Conservation (phyloP, 2,329 filamentous ascomycete genomes). For the Alternaria incomplexa region DNA sequence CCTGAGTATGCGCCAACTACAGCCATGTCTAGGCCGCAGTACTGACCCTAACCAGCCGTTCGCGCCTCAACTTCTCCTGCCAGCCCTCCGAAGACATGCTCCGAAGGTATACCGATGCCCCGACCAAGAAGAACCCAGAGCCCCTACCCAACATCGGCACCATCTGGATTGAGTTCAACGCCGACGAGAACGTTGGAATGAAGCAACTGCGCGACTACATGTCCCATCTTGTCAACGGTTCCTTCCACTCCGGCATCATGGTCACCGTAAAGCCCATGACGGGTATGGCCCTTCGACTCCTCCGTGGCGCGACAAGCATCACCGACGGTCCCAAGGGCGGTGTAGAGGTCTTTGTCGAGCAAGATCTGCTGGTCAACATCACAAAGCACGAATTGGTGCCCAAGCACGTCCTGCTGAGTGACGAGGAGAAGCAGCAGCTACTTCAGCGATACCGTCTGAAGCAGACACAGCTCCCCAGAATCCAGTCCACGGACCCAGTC, state of each 20-base stretch:
- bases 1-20: conserved; percentile 67
- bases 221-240: conserved; percentile 76
- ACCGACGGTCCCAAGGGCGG: conserved; percentile 71
- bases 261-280: conserved; percentile 84
- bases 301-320: conserved; percentile 38
- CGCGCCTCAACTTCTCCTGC: conserved; percentile 85
- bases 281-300: conserved; percentile 66
- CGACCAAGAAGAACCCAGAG: conserved; percentile 71
- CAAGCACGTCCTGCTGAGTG: conserved; percentile 86
- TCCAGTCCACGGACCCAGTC: conserved; percentile 89
- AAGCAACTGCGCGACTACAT: conserved; percentile 92
- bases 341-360: conserved; percentile 94
- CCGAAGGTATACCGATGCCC: conserved; percentile 77
- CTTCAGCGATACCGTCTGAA: conserved; percentile 91
- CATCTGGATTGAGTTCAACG: conserved; percentile 92
- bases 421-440: conserved; percentile 85
- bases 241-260: conserved; percentile 90
- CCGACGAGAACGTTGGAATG: conserved; percentile 80
- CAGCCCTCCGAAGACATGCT: conserved; percentile 85
- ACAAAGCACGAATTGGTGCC: conserved; percentile 97
- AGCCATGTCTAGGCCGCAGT: conserved; percentile 1
- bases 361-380: conserved; percentile 96
- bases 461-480: conserved; percentile 94
- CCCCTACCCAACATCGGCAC: conserved; percentile 79
- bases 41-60: conserved; percentile 64